Evolutionary conservation across 176 grass and related monocot species (phyloP).

Genomic region (Cymbopogon citratus): DNA sequence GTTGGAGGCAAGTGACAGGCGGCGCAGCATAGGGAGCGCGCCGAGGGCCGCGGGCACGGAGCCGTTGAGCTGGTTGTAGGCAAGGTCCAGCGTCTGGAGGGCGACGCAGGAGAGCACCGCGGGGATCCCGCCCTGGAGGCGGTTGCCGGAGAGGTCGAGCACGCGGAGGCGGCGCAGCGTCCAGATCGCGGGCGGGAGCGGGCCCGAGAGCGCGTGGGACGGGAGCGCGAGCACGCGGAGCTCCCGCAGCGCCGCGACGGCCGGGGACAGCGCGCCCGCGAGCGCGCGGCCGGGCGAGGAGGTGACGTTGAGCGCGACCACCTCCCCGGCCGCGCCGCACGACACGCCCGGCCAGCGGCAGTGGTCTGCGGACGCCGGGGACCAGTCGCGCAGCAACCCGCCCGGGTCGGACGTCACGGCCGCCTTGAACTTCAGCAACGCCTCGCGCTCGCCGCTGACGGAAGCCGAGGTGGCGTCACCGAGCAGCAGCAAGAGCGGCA

Average conservation of each 20-base stretch:
- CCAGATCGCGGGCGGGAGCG: conserved; percentile 46
- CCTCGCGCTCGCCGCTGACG: conserved; percentile 30
- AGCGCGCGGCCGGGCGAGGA: conserved; percentile 43
- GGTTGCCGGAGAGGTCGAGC: conserved; percentile 64
- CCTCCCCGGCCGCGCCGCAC: conserved; percentile 46
- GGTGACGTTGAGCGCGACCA: conserved; percentile 56
- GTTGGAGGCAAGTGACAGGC: conserved; percentile 67
- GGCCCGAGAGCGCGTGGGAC: conserved; percentile 48
- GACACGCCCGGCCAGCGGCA: conserved; percentile 72
- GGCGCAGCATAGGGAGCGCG: conserved; percentile 32
- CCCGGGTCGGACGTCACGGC: conserved; percentile 46
- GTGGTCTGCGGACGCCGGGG: conserved; percentile 25
- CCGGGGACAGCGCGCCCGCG: conserved; percentile 48
- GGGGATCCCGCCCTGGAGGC: conserved; percentile 69
- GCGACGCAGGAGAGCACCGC: conserved; percentile 36
- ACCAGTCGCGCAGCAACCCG: conserved; percentile 55
- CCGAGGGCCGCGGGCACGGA: conserved; percentile 51
- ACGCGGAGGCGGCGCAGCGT: conserved; percentile 48
- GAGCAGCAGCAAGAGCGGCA: neutral
- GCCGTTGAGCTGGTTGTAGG: conserved; percentile 72
- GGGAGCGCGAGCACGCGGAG: conserved; percentile 53
- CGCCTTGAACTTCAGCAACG: conserved; percentile 60
- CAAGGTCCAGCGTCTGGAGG: conserved; percentile 71
- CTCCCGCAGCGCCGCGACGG: conserved; percentile 46
- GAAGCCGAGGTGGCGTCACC: neutral